phyloP scores from a whole-genome alignment of 129 eudicot genomes.

The Tagetes erecta region DNA sequence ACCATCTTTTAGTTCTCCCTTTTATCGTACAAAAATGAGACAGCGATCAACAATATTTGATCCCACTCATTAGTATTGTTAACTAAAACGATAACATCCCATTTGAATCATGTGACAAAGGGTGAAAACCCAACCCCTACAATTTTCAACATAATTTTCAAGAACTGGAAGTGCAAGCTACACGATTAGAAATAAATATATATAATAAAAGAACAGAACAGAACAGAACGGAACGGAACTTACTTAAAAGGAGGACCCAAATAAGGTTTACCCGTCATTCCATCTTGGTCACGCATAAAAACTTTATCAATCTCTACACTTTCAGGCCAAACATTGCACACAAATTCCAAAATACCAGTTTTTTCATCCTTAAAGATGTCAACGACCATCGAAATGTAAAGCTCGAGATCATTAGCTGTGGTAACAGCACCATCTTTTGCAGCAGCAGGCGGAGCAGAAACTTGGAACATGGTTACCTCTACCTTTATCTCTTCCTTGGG shows the following conservation, averaged over 20 bases:
- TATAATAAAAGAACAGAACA: slow-evolving; percentile 21
- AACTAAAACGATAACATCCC: not conserved
- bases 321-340: slow-evolving; percentile 89
- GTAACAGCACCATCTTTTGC: slow-evolving; percentile 40
- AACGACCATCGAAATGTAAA: slow-evolving; percentile 64
- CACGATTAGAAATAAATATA: not conserved
- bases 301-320: slow-evolving; percentile 63
- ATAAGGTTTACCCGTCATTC: slow-evolving; percentile 55
- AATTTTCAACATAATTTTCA: not conserved
- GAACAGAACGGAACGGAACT: slow-evolving; percentile 3
- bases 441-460: slow-evolving; percentile 46
- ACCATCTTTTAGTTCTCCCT: not conserved
- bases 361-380: slow-evolving; percentile 59
- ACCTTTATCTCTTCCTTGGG: slow-evolving; percentile 78
- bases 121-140: not conserved
- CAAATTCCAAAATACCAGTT: slow-evolving; percentile 59
- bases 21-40: not conserved
- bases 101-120: not conserved
- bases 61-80: not conserved
- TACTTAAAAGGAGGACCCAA: slow-evolving; percentile 78
- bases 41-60: not conserved
- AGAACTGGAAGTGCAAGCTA: slow-evolving; percentile 4
- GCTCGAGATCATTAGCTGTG: slow-evolving; percentile 51
- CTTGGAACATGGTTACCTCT: slow-evolving; percentile 88
- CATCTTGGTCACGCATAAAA: slow-evolving; percentile 50